Base-by-base conservation (phyloP, 1,139 yeast genomes). In the Kodamaea plutei region DNA sequence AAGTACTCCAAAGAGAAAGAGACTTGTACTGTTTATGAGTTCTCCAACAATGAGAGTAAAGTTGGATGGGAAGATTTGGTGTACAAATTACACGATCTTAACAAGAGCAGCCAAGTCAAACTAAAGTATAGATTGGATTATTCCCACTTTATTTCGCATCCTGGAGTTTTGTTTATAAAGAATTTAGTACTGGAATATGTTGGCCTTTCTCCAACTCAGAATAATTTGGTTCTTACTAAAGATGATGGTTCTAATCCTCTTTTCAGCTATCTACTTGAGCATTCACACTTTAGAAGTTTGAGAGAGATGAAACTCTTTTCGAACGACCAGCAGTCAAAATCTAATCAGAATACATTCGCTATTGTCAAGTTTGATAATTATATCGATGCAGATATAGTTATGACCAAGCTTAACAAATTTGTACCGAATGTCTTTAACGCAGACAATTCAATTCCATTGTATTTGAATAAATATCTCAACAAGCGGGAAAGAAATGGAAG, bases 91-190 rank as follows among this genome's bases (percentile, higher is more conserved):
- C 32, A 39, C 22, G 36, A 30, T 10, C 27, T 33, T 10, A 8
- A 15, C 15, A 12, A 25, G n/a, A n/a, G n/a, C n/a, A n/a, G n/a
- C n/a, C n/a, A n/a, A n/a, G n/a, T n/a, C n/a, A n/a, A n/a, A n/a
- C n/a, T n/a, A n/a, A n/a, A n/a, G n/a, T 39, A 27, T 31, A 20
- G 26, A 17, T 31, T 45, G 28, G 50, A 48, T 31, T 48, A 58
- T 40, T 60, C 67, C 20, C 58, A 66, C 33, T 70, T 79, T 17
- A 52, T 77, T 18, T 73, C 80, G 14, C 79, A 79, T 40, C 87
- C 88, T 1, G 85, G 84, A 1, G 74, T 75, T 43, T 50, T 80
- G 19, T 79, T 76, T 47, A 69, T 79, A 17, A 69, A 79, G 38
- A 74, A 79, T 27, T 40, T 63, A 19, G 43, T 56, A 1, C 41